Conservation (phyloP, 805 yeast species). For the Schwanniomyces polymorphus region DNA sequence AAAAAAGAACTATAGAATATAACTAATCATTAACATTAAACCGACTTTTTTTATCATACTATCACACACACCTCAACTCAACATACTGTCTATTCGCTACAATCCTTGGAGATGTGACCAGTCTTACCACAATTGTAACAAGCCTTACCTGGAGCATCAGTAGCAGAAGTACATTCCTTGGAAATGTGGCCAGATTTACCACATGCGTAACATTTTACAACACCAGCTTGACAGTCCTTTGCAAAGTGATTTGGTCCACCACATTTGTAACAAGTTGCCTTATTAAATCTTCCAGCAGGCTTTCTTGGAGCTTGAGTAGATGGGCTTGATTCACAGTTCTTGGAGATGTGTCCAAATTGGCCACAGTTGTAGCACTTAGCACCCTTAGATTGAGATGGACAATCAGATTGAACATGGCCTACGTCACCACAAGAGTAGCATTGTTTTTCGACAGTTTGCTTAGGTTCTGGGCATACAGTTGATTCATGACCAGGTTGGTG, state of each 20-base stretch:
- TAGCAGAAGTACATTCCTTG: constrained; percentile 68
- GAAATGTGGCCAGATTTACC: constrained; percentile 89
- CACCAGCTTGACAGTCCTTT: constrained; percentile 77
- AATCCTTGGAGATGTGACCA: constrained; percentile 88
- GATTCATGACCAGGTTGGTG: constrained; percentile 88
- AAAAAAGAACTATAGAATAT: constrained; percentile 5
- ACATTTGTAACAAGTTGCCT: constrained; percentile 78
- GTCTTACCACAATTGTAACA: constrained; percentile 75
- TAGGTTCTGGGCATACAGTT: constrained; percentile 84
- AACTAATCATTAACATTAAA: constrained; percentile 1
- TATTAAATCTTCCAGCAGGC: constrained; percentile 15
- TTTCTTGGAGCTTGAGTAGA: constrained; percentile 23
- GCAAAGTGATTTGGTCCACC: constrained; percentile 94
- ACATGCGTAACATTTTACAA: constrained; percentile 85
- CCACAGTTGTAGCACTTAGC: constrained; percentile 68
- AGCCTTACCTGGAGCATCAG: constrained; percentile 55
- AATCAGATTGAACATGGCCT: constrained; percentile 87
- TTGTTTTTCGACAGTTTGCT: constrained; percentile 80
- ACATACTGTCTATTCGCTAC: constrained; percentile 28
- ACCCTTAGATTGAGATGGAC: constrained; percentile 66
- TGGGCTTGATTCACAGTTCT: constrained; percentile 56
- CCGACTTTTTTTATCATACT: neutral
- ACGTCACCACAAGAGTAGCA: constrained; percentile 92
- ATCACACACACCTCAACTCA: neutral
- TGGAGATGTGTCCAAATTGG: constrained; percentile 76